These are phyloP conservation scores for Spinacia oleracea DNA, from an alignment of 179 eudicot species.

Conservation along the genomic window DNA sequence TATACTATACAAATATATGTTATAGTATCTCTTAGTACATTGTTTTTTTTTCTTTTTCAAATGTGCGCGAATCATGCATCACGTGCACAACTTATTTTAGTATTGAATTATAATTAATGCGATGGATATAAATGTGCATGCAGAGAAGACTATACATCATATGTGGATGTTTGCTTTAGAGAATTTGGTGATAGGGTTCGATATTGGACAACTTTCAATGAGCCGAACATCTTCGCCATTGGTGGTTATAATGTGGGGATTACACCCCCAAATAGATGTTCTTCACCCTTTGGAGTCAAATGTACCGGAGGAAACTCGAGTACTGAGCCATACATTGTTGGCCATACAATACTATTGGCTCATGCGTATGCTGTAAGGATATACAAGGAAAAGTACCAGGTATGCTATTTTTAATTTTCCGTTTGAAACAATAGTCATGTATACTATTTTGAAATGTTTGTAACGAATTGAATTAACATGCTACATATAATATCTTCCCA, in stretches of 20 bases:
- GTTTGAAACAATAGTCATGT: no score
- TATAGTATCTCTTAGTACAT: no score
- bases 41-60: no score
- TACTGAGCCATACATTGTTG: slow-evolving; percentile 11
- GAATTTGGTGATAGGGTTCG: slow-evolving; percentile 15
- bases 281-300: not conserved
- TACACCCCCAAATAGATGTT: slow-evolving; percentile 9
- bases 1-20: no score
- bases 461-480: no score
- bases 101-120: no score
- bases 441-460: no score
- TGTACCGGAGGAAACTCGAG: slow-evolving; percentile 9
- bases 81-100: no score
- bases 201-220: slow-evolving; percentile 6
- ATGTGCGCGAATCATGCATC: no score
- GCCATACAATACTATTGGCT: slow-evolving; percentile 12
- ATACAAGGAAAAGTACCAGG: slow-evolving; percentile 7
- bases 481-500: no score
- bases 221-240: not conserved
- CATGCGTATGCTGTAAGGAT: not conserved
- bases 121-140: not conserved
- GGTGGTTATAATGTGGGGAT: not conserved
- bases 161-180: slow-evolving; percentile 13
- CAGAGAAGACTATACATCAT: slow-evolving; percentile 12
- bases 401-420: not conserved